Conservation (phyloP, 495 filamentous ascomycete genomes). For the Annulohypoxylon moriforme region DNA sequence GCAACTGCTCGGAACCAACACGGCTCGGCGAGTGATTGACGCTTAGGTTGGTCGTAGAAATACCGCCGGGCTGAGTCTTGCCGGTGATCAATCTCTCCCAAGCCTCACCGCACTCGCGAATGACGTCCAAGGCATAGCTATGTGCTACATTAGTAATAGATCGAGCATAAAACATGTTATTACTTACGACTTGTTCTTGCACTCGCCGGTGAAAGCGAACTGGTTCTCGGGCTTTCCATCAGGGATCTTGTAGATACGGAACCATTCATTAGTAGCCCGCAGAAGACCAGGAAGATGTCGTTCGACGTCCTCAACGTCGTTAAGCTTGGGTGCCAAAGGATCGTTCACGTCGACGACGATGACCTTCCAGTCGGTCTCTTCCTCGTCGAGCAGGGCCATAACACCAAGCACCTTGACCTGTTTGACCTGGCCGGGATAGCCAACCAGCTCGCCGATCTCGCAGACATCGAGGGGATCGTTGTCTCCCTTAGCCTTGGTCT, state of each 20-base stretch:
- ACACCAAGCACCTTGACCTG: constrained; percentile 99
- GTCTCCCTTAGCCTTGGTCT: constrained; percentile 99
- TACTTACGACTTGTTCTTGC: constrained; percentile 96
- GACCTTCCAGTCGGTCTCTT: constrained; percentile 99
- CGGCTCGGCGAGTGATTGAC: constrained; percentile 75
- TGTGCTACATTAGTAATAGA: constrained; percentile 39
- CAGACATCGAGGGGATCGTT: constrained; percentile 99
- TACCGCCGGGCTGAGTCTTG: constrained; percentile 78
- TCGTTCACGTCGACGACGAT: constrained; percentile 99
- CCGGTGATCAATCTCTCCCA: constrained; percentile 96
- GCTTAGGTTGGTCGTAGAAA: constrained; percentile 83
- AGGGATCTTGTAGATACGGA: constrained; percentile 99
- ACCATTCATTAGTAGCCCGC: constrained; percentile 99
- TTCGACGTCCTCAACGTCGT: constrained; percentile 99
- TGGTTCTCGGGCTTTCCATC: constrained; percentile 99
- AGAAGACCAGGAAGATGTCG: constrained; percentile 96
- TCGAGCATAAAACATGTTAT: neutral
- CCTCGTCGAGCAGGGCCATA: constrained; percentile 99
- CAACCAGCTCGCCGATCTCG: constrained; percentile 98
- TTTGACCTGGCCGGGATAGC: constrained; percentile 95
- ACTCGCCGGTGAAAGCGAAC: constrained; percentile 99
- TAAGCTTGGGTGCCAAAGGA: constrained; percentile 93
- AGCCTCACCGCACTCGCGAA: constrained; percentile 94
- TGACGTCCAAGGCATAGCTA: constrained; percentile 91
- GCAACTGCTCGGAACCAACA: constrained; percentile 70